A percentile compares a stretch with the other conserved stretches of the same genome.
These are phyloP conservation scores for Starmerella sirachaensis DNA, from an alignment of 805 yeast species.

Conservation along the genomic window DNA sequence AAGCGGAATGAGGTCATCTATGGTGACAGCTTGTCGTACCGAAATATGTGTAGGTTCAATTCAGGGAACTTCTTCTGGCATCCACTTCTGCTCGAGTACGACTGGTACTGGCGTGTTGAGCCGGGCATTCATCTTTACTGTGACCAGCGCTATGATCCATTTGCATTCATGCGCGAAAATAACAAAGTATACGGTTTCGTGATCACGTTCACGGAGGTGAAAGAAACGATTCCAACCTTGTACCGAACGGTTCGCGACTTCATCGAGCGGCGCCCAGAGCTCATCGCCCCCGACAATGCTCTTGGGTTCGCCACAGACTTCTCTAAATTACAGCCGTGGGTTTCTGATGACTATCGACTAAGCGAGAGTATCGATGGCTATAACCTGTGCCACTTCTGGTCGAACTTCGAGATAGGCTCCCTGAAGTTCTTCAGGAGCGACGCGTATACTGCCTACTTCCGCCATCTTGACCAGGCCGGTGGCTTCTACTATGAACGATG, in stretches of 20 bases:
- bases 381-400: conserved; percentile 81
- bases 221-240: conserved; percentile 72
- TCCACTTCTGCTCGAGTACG: conserved; percentile 55
- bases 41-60: conserved; percentile 94
- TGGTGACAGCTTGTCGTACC: conserved; percentile 54
- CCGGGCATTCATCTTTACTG: conserved; percentile 84
- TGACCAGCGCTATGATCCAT: conserved; percentile 63
- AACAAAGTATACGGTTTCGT: conserved; percentile 79
- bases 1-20: conserved; percentile 42
- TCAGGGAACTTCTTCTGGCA: conserved; percentile 84
- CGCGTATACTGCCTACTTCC: conserved; percentile 56
- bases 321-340: conserved; percentile 28
- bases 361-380: conserved; percentile 39
- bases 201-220: conserved; percentile 69
- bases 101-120: conserved; percentile 91
- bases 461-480: conserved; percentile 55
- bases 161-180: conserved; percentile 62
- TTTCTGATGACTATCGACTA: conserved; percentile 2
- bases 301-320: conserved; percentile 44
- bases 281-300: conserved; percentile 53
- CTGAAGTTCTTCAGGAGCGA: conserved; percentile 63
- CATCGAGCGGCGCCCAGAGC: conserved; percentile 46
- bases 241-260: conserved; percentile 65
- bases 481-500: conserved; percentile 87
- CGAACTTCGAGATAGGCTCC: conserved; percentile 71